Conservation (phyloP, 768 basidiomycete species). For the Tulasnella sp. region DNA sequence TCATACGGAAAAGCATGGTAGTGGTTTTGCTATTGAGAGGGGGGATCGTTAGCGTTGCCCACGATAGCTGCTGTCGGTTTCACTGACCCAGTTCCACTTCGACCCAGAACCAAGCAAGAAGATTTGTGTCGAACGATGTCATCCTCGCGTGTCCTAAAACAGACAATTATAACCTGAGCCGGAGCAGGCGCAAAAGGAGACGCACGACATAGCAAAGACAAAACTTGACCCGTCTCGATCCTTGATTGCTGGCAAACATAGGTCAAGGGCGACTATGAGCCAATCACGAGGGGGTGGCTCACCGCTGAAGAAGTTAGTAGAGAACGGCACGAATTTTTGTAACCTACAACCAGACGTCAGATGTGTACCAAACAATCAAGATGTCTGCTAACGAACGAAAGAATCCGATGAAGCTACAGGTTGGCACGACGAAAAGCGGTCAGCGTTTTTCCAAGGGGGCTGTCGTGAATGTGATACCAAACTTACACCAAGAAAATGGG, state of each 20-base stretch:
- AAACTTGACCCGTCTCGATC: neutral
- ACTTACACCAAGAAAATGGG: slow-evolving; percentile 3
- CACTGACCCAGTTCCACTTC: slow-evolving; percentile 17
- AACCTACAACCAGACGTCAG: neutral
- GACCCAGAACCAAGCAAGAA: slow-evolving; percentile 17
- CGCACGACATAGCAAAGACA: slow-evolving; percentile 15
- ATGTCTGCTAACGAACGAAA: neutral
- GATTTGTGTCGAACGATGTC: slow-evolving; percentile 15
- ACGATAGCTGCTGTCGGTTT: neutral
- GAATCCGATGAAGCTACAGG: neutral
- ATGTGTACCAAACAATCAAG: neutral
- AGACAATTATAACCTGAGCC: no score
- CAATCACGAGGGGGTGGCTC: neutral
- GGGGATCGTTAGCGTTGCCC: neutral
- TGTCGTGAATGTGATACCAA: neutral
- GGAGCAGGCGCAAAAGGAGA: no score
- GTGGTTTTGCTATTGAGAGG: slow-evolving; percentile 56
- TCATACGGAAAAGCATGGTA: slow-evolving; percentile 66
- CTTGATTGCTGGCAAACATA: slow-evolving; percentile 6
- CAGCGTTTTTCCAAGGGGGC: neutral
- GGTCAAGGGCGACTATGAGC: neutral
- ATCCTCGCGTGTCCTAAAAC: neutral
- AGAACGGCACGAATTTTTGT: slow-evolving; percentile 2
- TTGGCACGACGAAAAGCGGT: neutral
- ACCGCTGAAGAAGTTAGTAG: neutral